Conservation (phyloP, 352 stramenopile species). For the Phytophthora crassamura region DNA sequence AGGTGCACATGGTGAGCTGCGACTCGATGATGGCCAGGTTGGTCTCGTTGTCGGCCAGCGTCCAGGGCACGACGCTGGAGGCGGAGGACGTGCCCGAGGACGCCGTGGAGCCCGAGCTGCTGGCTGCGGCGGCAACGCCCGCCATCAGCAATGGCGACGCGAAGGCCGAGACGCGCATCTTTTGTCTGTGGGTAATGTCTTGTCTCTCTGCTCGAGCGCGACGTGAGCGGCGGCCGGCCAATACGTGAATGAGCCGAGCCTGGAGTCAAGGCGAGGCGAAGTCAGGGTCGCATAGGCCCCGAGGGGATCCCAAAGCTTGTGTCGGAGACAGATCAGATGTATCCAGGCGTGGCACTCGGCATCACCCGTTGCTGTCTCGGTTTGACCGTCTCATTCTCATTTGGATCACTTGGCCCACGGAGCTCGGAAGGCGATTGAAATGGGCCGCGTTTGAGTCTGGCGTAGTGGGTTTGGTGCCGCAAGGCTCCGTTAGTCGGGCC, state of each 20-base stretch:
- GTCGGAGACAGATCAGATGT: slow-evolving; percentile 31
- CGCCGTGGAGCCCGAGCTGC: slow-evolving; percentile 11
- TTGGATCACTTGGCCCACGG: too few relatives aligned
- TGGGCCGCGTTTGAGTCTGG: background rate
- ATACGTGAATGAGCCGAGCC: slow-evolving; percentile 20
- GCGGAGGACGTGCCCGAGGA: slow-evolving; percentile 20
- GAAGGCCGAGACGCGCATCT: slow-evolving; percentile 18
- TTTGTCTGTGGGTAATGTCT: background rate
- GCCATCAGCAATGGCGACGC: slow-evolving; percentile 28
- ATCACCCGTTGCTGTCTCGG: background rate
- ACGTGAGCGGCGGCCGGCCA: background rate
- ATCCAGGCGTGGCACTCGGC: slow-evolving; percentile 28
- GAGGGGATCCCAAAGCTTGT: background rate
- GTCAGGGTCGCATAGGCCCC: slow-evolving; percentile 8
- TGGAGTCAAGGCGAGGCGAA: background rate
- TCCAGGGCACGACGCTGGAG: slow-evolving; percentile 45
- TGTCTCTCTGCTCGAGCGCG: background rate
- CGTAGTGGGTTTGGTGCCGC: slow-evolving; percentile 4
- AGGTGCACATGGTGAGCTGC: slow-evolving; percentile 64
- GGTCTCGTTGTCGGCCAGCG: slow-evolving; percentile 49
- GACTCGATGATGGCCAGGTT: slow-evolving; percentile 32
- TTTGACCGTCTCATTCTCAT: too few relatives aligned
- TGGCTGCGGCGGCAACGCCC: slow-evolving; percentile 13
- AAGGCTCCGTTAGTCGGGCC: slow-evolving; percentile 22
- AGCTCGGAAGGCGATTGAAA: too few relatives aligned